Evolutionary conservation across 2,329 filamentous ascomycete genomes (phyloP).

Genomic region (Talaromyces piceae): DNA sequence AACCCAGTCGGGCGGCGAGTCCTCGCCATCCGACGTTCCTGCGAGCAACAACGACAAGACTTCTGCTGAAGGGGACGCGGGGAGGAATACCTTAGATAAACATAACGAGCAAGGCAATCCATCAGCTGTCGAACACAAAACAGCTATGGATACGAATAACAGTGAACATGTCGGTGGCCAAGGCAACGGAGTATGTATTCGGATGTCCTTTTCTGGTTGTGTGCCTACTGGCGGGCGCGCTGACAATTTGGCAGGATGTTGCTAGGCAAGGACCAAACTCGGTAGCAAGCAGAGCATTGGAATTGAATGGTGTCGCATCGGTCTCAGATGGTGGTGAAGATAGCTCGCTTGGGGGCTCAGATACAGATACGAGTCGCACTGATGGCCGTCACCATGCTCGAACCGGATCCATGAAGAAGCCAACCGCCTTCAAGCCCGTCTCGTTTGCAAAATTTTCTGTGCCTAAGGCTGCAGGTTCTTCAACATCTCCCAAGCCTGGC

Average conservation of each 20-base stretch:
- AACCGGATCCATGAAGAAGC: conserved; percentile 52
- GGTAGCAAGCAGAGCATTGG: conserved; percentile 29
- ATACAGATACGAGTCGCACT: conserved; percentile 55
- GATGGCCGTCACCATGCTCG: conserved; percentile 41
- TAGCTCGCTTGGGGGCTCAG: conserved; percentile 46
- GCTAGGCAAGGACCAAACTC: conserved; percentile 20
- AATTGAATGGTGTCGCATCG: conserved; percentile 32
- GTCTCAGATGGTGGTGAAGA: conserved; percentile 32
- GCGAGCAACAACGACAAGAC: conserved; percentile 50
- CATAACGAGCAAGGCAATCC: conserved; percentile 23
- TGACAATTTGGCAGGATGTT: conserved; percentile 9
- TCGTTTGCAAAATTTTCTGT: conserved; percentile 61
- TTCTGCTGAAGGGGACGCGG: conserved; percentile 45
- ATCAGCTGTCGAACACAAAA: conserved; percentile 18
- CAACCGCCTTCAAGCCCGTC: conserved; percentile 56
- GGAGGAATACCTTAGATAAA: conserved; percentile 36
- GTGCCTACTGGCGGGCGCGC: not conserved
- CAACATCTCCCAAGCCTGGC: conserved; percentile 42
- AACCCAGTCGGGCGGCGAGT: conserved; percentile 59
- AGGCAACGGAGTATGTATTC: conserved; percentile 24
- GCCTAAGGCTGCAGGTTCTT: conserved; percentile 52
- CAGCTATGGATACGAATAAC: conserved; percentile 16
- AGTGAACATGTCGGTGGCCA: conserved; percentile 19
- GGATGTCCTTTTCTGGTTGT: not conserved
- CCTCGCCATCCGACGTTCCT: conserved; percentile 59